Evolutionary conservation across 176 grass and related monocot genomes (phyloP).

Genomic region (Rhynchospora tenuis): DNA sequence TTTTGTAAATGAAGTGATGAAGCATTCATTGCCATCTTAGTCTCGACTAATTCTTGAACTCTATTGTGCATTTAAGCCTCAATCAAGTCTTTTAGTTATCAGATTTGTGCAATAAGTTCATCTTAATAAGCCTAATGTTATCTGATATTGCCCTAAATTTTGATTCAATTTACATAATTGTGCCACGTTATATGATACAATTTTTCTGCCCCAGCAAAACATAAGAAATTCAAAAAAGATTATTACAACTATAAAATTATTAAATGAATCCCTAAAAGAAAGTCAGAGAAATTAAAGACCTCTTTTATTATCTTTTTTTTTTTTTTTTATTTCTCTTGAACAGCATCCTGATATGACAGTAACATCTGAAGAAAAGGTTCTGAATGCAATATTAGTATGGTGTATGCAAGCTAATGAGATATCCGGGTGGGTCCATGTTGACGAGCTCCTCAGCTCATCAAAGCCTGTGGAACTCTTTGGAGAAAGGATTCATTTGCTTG

Average conservation of each 20-base stretch:
- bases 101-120: background rate
- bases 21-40: background rate
- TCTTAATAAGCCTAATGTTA: background rate
- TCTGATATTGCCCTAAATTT: background rate
- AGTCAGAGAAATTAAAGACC: background rate
- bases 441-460: constrained; percentile 54
- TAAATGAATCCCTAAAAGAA: background rate
- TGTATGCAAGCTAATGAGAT: constrained; percentile 55
- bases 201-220: background rate
- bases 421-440: constrained; percentile 56
- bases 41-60: background rate
- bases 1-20: background rate
- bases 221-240: background rate
- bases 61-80: background rate
- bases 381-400: constrained; percentile 85
- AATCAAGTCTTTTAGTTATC: too few species aligned
- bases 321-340: too few species aligned
- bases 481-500: constrained; percentile 47
- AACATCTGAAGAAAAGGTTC: constrained; percentile 91
- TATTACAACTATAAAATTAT: background rate
- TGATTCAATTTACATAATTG: background rate
- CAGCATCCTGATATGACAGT: constrained; percentile 95
- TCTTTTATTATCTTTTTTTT: constrained; percentile 44
- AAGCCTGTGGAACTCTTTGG: constrained; percentile 60
- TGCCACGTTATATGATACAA: background rate